A percentile compares a stretch with the other conserved stretches of the same genome.
Conservation (phyloP, 2,329 filamentous ascomycete species). For the Aspergillus intermedius region DNA sequence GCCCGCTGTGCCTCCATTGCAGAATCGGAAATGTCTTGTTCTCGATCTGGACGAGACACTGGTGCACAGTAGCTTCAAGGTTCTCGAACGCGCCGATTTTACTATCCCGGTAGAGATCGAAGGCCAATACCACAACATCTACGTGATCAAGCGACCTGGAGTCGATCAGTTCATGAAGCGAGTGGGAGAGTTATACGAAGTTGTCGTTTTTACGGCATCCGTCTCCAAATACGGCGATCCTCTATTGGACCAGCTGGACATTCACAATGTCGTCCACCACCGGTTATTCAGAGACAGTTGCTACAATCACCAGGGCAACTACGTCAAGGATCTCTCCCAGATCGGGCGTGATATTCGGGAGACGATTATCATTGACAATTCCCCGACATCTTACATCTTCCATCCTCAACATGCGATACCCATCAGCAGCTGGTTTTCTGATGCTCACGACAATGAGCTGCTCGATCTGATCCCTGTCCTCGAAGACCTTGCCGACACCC, state of each 20-base stretch:
- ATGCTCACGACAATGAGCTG: conserved; percentile 97
- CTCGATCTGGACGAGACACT: conserved; percentile 94
- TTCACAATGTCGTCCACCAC: conserved; percentile 94
- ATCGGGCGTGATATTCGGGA: conserved; percentile 91
- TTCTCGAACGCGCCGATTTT: conserved; percentile 95
- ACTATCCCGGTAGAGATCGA: conserved; percentile 99
- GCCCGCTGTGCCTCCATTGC: conserved; percentile 70
- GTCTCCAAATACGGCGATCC: conserved; percentile 99
- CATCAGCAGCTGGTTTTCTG: conserved; percentile 99
- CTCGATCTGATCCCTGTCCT: conserved; percentile 96
- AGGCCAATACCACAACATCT: conserved; percentile 98
- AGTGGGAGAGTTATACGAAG: conserved; percentile 94
- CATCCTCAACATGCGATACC: conserved; percentile 97
- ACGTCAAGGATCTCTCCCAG: conserved; percentile 97
- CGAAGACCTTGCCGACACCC: conserved; percentile 82
- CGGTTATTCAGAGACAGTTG: conserved; percentile 95
- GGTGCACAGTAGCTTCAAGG: conserved; percentile 98
- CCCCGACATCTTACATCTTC: conserved; percentile 98
- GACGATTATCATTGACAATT: conserved; percentile 99
- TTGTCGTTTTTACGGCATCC: conserved; percentile 96
- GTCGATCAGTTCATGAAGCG: conserved; percentile 99
- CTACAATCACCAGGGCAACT: conserved; percentile 99
- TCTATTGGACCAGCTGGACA: conserved; percentile 90
- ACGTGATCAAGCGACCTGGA: conserved; percentile 97
- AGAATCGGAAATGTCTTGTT: conserved; percentile 87